Evolutionary conservation across 345 rosid genomes (phyloP).

Genomic region (Acer yangbiense): DNA sequence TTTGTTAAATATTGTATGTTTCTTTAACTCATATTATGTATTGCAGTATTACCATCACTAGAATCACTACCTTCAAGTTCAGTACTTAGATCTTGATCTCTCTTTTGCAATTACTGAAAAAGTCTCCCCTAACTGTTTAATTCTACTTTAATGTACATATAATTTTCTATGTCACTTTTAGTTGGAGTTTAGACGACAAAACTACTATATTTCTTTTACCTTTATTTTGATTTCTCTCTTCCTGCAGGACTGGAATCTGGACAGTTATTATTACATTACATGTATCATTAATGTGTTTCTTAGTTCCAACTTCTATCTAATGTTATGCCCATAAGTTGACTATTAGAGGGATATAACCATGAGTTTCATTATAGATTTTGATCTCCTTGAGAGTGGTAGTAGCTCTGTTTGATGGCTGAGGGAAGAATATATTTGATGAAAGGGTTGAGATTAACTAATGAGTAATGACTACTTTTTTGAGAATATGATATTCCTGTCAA

Average conservation of each 20-base stretch:
- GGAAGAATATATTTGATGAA: neutral
- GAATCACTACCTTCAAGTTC: neutral
- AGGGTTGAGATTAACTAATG: neutral
- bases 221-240: neutral
- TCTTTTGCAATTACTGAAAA: neutral
- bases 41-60: neutral
- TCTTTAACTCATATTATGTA: neutral
- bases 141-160: too few species aligned
- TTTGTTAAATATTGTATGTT: neutral
- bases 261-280: too few species aligned
- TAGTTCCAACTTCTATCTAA: too few species aligned
- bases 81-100: neutral
- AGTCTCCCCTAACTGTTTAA: neutral
- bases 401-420: neutral
- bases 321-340: neutral
- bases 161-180: neutral
- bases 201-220: neutral
- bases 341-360: neutral
- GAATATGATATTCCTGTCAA: neutral
- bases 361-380: neutral
- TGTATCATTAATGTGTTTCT: too few species aligned
- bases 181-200: neutral
- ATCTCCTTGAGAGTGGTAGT: neutral
- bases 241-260: too few species aligned
- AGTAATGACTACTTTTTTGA: neutral